phyloP scores from a whole-genome alignment of 495 filamentous ascomycete genomes.

The Niebla homalea region DNA sequence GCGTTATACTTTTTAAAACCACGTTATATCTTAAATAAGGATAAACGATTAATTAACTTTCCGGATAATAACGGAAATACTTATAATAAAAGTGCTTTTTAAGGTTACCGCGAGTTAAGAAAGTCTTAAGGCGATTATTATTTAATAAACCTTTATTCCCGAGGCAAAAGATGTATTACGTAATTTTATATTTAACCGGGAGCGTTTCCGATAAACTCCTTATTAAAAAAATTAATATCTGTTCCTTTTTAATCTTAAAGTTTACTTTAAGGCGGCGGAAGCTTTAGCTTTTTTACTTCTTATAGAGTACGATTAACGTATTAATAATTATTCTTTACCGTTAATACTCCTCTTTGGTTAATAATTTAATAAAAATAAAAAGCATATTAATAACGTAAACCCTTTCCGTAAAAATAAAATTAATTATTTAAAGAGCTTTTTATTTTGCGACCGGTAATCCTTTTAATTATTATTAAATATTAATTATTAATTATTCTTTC shows the following conservation, averaged over 20 bases:
- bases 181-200: too few relatives aligned
- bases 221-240: too few relatives aligned
- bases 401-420: constrained; percentile 4
- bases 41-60: constrained; percentile 2
- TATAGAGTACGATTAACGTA: too few relatives aligned
- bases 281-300: too few relatives aligned
- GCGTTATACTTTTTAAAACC: not conserved
- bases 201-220: too few relatives aligned
- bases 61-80: constrained; percentile 5
- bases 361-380: constrained; percentile 7
- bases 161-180: too few relatives aligned
- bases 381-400: constrained; percentile 5
- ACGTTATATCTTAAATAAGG: not conserved
- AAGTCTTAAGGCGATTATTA: too few relatives aligned
- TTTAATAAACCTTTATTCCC: too few relatives aligned
- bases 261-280: too few relatives aligned
- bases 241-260: too few relatives aligned
- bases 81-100: constrained; percentile 7
- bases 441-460: constrained; percentile 2
- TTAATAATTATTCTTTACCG: constrained; percentile 2
- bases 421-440: not conserved
- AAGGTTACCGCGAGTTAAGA: too few relatives aligned
- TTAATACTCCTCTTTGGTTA: constrained; percentile 2
- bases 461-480: constrained; percentile 20
- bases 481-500: constrained; percentile 23